These are phyloP conservation scores for Coniochaeta pulveracea DNA, from an alignment of 2,329 filamentous ascomycete genomes.

Conservation along the genomic window DNA sequence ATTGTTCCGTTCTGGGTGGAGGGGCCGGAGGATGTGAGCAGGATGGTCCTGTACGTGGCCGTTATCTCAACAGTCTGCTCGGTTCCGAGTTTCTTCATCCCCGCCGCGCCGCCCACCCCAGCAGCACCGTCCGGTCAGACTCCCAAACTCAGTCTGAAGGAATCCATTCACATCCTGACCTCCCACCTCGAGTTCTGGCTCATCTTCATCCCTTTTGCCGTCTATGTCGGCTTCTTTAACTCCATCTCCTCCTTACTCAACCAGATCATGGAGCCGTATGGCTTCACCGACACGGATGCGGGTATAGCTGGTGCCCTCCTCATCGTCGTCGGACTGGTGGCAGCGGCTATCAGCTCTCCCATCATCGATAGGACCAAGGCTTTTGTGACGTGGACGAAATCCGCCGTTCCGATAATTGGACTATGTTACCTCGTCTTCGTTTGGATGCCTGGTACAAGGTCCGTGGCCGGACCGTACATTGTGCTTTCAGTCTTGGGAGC, in stretches of 20 bases:
- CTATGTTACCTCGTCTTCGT: constrained; percentile 66
- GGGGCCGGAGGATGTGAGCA: constrained; percentile 53
- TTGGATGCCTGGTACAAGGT: constrained; percentile 57
- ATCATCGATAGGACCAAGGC: constrained; percentile 77
- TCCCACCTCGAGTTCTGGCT: constrained; percentile 66
- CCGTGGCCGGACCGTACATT: constrained; percentile 58
- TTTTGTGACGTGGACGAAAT: constrained; percentile 62
- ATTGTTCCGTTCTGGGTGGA: constrained; percentile 70
- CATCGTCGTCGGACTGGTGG: constrained; percentile 76
- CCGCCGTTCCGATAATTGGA: constrained; percentile 64
- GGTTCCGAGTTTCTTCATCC: constrained; percentile 74
- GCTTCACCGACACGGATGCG: constrained; percentile 70
- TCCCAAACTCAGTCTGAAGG: constrained; percentile 39
- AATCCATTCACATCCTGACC: constrained; percentile 41
- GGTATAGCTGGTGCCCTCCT: constrained; percentile 84
- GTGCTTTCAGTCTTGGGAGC: constrained; percentile 70
- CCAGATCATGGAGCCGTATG: constrained; percentile 81
- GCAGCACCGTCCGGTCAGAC: constrained; percentile 56
- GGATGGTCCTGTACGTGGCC: constrained; percentile 74
- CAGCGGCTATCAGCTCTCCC: constrained; percentile 65
- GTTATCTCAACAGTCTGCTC: constrained; percentile 61
- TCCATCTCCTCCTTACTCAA: constrained; percentile 77
- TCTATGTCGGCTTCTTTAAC: constrained; percentile 93
- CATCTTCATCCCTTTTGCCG: constrained; percentile 65
- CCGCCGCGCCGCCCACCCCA: constrained; percentile 64